Conservation (phyloP, 176 grass and related monocot species). For the Carex parvula region DNA sequence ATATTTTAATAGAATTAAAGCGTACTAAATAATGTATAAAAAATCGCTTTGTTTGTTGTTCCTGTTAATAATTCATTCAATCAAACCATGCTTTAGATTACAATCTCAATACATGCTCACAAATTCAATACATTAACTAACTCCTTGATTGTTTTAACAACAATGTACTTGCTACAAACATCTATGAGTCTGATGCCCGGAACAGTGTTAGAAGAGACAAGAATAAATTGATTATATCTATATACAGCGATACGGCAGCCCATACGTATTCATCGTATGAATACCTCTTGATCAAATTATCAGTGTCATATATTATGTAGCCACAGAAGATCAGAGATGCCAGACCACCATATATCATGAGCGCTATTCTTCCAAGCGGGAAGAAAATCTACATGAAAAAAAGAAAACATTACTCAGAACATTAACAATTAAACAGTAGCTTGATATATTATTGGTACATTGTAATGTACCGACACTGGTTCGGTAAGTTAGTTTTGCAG, state of each 20-base stretch:
- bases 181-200: slow-evolving; percentile 49
- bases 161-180: no score
- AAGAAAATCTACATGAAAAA: slow-evolving; percentile 50
- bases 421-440: no score
- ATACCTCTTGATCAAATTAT: slow-evolving; percentile 92
- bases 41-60: no score
- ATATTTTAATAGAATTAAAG: no score
- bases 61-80: no score
- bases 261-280: slow-evolving; percentile 94
- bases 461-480: background rate
- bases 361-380: slow-evolving; percentile 57
- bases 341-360: slow-evolving; percentile 64
- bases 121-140: no score
- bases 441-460: background rate
- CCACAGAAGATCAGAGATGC: slow-evolving; percentile 83
- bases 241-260: slow-evolving; percentile 80
- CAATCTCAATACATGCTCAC: no score
- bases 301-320: slow-evolving; percentile 92
- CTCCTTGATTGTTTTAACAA: no score
- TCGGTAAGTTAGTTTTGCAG: background rate
- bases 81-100: no score
- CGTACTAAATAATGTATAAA: no score
- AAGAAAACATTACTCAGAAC: background rate
- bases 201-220: slow-evolving; percentile 88
- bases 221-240: slow-evolving; percentile 91